Conservation (phyloP, 805 yeast genomes). For the Saturnispora dispora region DNA sequence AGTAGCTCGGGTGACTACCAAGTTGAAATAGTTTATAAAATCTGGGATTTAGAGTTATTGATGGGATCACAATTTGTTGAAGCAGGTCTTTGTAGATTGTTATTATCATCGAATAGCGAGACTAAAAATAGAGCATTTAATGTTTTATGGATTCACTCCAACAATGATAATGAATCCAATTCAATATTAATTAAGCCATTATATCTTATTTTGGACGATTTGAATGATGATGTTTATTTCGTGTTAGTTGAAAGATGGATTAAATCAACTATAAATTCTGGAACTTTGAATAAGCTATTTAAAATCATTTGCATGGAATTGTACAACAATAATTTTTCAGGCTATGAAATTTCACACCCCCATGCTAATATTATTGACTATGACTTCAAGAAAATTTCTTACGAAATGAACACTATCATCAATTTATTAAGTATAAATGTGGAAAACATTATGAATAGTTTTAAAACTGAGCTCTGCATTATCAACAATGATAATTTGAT, state of each 20-base stretch:
- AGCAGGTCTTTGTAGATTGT: constrained; percentile 56
- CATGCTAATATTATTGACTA: constrained; percentile 25
- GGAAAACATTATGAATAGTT: constrained; percentile 35
- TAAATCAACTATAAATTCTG: constrained; percentile 34
- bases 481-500: constrained; percentile 38
- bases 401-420: constrained; percentile 45
- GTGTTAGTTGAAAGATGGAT: constrained; percentile 43
- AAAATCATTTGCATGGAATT: constrained; percentile 49
- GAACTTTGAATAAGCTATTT: constrained; percentile 53
- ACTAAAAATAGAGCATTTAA: constrained; percentile 47
- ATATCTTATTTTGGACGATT: constrained; percentile 57
- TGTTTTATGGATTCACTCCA: constrained; percentile 67
- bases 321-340: constrained; percentile 29
- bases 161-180: constrained; percentile 39
- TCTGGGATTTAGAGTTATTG: constrained; percentile 53
- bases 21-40: constrained; percentile 57
- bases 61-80: constrained; percentile 52
- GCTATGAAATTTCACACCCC: neutral
- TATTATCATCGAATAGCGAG: constrained; percentile 34
- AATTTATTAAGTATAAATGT: constrained; percentile 42
- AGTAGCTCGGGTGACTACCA: constrained; percentile 48
- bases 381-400: constrained; percentile 56
- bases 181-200: constrained; percentile 52
- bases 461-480: constrained; percentile 51
- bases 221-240: constrained; percentile 36